Conservation (phyloP, 164 flowering plant species). For the Berberis vulgaris region DNA sequence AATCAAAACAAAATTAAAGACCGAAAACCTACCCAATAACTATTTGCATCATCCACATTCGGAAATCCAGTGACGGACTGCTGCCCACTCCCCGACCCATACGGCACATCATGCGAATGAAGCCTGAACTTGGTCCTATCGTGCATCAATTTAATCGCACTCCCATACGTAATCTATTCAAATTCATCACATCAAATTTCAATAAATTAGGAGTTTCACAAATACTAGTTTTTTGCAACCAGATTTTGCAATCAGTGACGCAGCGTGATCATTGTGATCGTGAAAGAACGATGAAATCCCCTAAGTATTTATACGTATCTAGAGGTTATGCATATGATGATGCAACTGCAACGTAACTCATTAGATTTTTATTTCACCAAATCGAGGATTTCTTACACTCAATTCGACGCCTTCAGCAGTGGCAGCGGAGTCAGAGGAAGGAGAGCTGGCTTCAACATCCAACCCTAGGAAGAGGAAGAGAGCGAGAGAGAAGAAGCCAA, state of each 20-base stretch:
- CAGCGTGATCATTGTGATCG: too few relatives aligned
- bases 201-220: background rate
- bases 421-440: background rate
- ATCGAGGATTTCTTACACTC: background rate
- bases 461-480: conserved; percentile 55
- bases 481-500: conserved; percentile 60
- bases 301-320: too few relatives aligned
- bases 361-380: background rate
- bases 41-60: conserved; percentile 84
- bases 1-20: background rate
- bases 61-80: conserved; percentile 96
- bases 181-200: background rate
- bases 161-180: conserved; percentile 74
- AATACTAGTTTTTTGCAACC: too few relatives aligned
- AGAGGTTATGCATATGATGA: too few relatives aligned
- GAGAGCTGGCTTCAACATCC: conserved; percentile 55
- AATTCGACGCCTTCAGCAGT: conserved; percentile 75
- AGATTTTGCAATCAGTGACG: too few relatives aligned
- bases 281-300: too few relatives aligned
- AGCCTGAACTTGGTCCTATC: conserved; percentile 79
- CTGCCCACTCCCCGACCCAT: conserved; percentile 99
- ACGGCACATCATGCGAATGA: conserved; percentile 97
- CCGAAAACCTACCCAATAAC: conserved; percentile 68
- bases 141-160: conserved; percentile 83
- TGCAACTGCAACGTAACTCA: too few relatives aligned